These are phyloP conservation scores for Pistacia vera DNA, from an alignment of 345 rosid genomes.

Conservation along the genomic window DNA sequence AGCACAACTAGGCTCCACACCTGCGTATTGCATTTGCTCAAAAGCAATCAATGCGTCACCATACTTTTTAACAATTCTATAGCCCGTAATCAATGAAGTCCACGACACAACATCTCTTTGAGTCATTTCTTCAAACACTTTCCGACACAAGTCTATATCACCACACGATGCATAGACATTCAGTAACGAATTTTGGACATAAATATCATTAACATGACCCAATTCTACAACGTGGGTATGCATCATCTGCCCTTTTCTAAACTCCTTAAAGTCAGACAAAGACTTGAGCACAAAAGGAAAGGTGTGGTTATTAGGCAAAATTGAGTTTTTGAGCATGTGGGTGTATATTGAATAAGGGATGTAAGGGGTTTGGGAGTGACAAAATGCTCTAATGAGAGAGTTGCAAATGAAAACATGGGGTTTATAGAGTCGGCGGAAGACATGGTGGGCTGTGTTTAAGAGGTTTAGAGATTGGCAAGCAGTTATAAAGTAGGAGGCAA, in stretches of 20 bases:
- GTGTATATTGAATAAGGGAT: constrained; percentile 41
- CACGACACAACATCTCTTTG: constrained; percentile 57
- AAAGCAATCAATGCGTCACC: constrained; percentile 53
- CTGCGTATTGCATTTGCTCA: constrained; percentile 51
- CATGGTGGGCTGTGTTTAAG: constrained; percentile 27
- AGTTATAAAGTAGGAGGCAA: constrained; percentile 42
- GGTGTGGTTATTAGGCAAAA: constrained; percentile 48
- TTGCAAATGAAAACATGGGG: constrained; percentile 59
- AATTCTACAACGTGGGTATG: constrained; percentile 51
- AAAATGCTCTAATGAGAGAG: constrained; percentile 49
- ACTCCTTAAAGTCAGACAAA: constrained; percentile 38
- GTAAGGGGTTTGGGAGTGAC: constrained; percentile 39
- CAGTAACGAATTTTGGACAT: constrained; percentile 44
- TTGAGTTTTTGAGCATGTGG: constrained; percentile 35
- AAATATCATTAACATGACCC: constrained; percentile 47
- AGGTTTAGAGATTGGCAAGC: constrained; percentile 38
- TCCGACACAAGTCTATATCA: constrained; percentile 33
- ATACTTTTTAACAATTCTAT: constrained; percentile 29
- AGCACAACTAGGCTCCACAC: constrained; percentile 52
- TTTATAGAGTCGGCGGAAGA: constrained; percentile 30
- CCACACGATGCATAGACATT: constrained; percentile 43
- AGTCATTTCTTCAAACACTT: constrained; percentile 57
- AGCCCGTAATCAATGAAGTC: constrained; percentile 55
- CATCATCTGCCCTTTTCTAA: constrained; percentile 33
- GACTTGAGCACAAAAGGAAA: constrained; percentile 64